Conservation (phyloP, 176 grass and related monocot species). For the Alopecurus myosuroides region DNA sequence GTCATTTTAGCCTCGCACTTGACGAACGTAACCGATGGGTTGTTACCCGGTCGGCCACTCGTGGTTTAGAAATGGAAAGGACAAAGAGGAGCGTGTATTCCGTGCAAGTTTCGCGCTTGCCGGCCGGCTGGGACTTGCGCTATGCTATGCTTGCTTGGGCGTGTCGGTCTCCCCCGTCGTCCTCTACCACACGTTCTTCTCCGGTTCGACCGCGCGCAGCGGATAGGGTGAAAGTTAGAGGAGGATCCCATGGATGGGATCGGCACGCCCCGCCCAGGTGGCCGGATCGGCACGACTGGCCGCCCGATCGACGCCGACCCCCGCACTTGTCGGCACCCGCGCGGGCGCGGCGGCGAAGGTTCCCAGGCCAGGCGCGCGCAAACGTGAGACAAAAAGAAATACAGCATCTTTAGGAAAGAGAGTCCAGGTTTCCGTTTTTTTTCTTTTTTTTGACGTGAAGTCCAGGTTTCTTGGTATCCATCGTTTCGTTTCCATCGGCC, state of each 20-base stretch:
- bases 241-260: background rate
- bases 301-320: background rate
- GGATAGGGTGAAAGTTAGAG: background rate
- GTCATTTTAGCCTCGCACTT: background rate
- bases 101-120: slow-evolving; percentile 9
- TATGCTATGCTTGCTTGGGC: background rate
- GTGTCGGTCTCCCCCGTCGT: slow-evolving; percentile 1
- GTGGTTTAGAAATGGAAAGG: background rate
- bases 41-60: background rate
- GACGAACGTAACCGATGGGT: background rate
- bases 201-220: background rate
- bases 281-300: background rate
- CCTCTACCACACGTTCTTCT: background rate
- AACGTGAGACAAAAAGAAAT: background rate
- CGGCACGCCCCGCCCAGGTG: background rate
- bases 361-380: background rate
- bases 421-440: background rate
- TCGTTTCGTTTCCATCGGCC: background rate
- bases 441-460: too few relatives aligned
- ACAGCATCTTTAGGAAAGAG: background rate
- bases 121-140: background rate
- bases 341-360: background rate
- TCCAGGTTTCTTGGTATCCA: background rate
- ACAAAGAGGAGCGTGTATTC: background rate
- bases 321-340: background rate